Evolutionary conservation across 2,329 filamentous ascomycete genomes (phyloP), one percentile per base, ranked within the genome.

Genomic region (Geosmithia morbida): DNA sequence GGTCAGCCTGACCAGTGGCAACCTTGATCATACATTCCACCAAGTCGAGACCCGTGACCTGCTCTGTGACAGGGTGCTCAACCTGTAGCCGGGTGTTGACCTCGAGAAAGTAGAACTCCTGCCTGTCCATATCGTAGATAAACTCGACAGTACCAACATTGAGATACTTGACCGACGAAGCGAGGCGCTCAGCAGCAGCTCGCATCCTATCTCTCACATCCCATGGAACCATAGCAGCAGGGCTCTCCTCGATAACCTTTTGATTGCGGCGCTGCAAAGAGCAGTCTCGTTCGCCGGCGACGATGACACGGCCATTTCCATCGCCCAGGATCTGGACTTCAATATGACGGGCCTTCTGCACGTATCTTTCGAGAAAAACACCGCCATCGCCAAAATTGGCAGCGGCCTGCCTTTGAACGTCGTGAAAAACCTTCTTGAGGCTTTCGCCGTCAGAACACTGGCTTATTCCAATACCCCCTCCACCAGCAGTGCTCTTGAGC

Each of bases 11-110:
- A 13, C 49, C 53, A 7, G 46, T 45, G 8, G 58, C 64, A 40
- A 65, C 61, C 0, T 54, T 53, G 13, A 69, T 48, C 66, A 69
- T 69, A 19, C 64, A 55, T 29, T 79, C 71, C 1, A 89, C 85
- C 11, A 89, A 67, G 57, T 89, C 85, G 45, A 86, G 74, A 0
- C 77, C 81, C 10, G 82, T 86, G 2, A 85, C 79, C 71, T 85
- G 81, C 59, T 89, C 85, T 0, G 85, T 89, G 7, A 64, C 61
- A 19, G 65, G 61, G 52, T 73, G 69, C 51, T 68, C 65, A 11
- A 69, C 66, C 48, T 69, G 66, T 16, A 69, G 51, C 7, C 66
- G 55, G 0, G 65, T 58, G 45, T 69, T 69, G 41, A 68, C 58
- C 49, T 70, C 66, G 16, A 69, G 54, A 48, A 69, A 69, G 51